Conservation (phyloP, 352 stramenopile genomes). For the Paralagenidium karlingii region DNA sequence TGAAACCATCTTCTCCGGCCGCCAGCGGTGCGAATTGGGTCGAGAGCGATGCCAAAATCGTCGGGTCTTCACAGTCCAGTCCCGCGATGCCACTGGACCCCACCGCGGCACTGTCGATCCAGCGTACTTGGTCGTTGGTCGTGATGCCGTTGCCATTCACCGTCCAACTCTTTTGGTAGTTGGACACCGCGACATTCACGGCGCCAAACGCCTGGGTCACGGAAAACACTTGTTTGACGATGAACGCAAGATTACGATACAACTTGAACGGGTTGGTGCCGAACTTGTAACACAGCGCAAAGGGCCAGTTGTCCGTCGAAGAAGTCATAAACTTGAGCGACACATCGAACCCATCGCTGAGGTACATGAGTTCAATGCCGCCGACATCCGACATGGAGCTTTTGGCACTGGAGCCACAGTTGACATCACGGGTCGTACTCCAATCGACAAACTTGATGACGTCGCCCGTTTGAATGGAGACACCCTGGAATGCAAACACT, state of each 20-base stretch:
- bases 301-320: conserved; percentile 18
- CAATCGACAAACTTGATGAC: conserved; percentile 52
- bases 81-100: conserved; percentile 4
- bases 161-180: conserved; percentile 37
- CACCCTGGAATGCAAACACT: conserved; percentile 30
- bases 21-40: too few species aligned
- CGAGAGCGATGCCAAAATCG: conserved; percentile 18
- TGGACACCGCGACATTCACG: conserved; percentile 22
- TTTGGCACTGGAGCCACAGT: conserved; percentile 25
- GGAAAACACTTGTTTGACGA: conserved; percentile 30
- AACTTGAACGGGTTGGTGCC: conserved; percentile 54
- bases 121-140: conserved; percentile 32
- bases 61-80: conserved; percentile 25
- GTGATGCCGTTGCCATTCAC: conserved; percentile 27
- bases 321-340: conserved; percentile 29
- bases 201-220: conserved; percentile 18
- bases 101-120: conserved; percentile 26
- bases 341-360: conserved; percentile 11
- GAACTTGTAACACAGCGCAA: conserved; percentile 59
- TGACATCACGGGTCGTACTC: conserved; percentile 33
- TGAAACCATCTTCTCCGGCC: conserved; percentile 27
- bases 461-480: conserved; percentile 18
- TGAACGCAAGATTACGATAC: conserved; percentile 27
- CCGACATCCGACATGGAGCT: conserved; percentile 32
- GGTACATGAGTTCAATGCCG: conserved; percentile 16